Percentiles rank a stretch among this genome's conserved stretches.
phyloP scores from a whole-genome alignment of 495 filamentous ascomycete species.

The Penicillium waksmanii region DNA sequence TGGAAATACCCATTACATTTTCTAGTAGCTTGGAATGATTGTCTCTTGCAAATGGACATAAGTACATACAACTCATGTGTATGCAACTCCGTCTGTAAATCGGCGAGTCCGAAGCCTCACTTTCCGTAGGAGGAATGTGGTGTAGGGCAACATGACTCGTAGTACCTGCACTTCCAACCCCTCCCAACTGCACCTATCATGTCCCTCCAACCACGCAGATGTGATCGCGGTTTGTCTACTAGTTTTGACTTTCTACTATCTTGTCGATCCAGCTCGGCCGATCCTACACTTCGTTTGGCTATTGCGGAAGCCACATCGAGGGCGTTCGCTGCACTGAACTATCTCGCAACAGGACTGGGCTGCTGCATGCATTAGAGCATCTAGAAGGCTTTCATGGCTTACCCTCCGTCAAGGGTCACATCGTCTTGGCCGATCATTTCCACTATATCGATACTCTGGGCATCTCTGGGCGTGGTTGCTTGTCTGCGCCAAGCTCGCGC shows the following conservation, averaged over 20 bases:
- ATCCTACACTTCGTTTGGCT: slow-evolving; percentile 15
- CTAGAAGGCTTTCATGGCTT: background rate
- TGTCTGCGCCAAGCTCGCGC: background rate
- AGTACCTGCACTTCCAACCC: background rate
- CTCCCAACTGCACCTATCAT: background rate
- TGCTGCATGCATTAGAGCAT: slow-evolving; percentile 4
- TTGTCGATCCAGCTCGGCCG: slow-evolving; percentile 13
- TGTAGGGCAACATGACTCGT: background rate
- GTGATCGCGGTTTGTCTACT: background rate
- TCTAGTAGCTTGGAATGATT: too few relatives aligned
- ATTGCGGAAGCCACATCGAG: slow-evolving; percentile 15
- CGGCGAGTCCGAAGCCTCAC: background rate
- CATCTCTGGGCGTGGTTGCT: background rate
- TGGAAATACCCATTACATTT: too few relatives aligned
- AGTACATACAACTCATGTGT: too few relatives aligned
- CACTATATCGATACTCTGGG: background rate
- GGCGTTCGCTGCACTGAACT: slow-evolving; percentile 14
- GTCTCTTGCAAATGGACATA: too few relatives aligned
- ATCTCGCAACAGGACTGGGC: slow-evolving; percentile 14
- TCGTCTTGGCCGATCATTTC: slow-evolving; percentile 4
- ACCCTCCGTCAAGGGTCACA: slow-evolving; percentile 22
- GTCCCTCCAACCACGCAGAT: background rate
- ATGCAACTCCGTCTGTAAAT: too few relatives aligned
- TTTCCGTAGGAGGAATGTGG: slow-evolving; percentile 7
- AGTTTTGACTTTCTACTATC: background rate